Evolutionary conservation across 208 protist species (phyloP), one percentile per base, ranked within the genome.

Genomic region (Acanthamoeba healyi): DNA sequence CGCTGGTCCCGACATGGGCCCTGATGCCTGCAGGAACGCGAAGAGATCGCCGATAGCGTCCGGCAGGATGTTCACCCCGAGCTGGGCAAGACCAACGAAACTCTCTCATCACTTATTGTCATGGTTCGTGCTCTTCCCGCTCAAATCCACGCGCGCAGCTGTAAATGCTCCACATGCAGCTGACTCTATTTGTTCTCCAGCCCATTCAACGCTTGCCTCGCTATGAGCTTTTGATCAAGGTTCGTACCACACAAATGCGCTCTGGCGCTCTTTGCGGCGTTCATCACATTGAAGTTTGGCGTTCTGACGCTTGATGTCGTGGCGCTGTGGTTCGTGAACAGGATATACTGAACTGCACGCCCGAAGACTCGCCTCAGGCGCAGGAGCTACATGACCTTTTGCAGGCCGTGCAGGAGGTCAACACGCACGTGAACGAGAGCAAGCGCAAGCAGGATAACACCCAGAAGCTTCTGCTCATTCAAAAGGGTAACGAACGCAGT

Each of bases 401-500:
- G 38, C 38, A 46, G 26, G 24, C 32, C 12, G 77, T 86, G 29
- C 77, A 86, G 29, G 77, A 86, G 44, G 77, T 86, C n/a, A 58
- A 49, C 77, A 86, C 77, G 22, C 44, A 49, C 44, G 77, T 86
- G 22, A 86, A 86, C 44, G 77, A 86, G 32, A 86, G 77, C 44
- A 86, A 86, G 46, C 77, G 77, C 40, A 49, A 36, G 44, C 29
- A 86, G 29, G 77, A 86, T 26, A 86, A 86, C 77, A 77, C 67
- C 12, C 67, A 77, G 34, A 77, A 77, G 67, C 67, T 77, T 7
- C 38, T 44, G 7, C 67, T 77, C 38, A 77, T 77, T 14, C 67
- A 77, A 26, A 77, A 77, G 36, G 67, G 67, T 77, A 44, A 14
- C 12, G 26, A 40, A 9, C 63, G 9, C 19, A 1, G 12, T 4